Evolutionary conservation across 805 yeast genomes (phyloP), one percentile per base, ranked within the genome.

Genomic region (Hanseniaspora meyeri): DNA sequence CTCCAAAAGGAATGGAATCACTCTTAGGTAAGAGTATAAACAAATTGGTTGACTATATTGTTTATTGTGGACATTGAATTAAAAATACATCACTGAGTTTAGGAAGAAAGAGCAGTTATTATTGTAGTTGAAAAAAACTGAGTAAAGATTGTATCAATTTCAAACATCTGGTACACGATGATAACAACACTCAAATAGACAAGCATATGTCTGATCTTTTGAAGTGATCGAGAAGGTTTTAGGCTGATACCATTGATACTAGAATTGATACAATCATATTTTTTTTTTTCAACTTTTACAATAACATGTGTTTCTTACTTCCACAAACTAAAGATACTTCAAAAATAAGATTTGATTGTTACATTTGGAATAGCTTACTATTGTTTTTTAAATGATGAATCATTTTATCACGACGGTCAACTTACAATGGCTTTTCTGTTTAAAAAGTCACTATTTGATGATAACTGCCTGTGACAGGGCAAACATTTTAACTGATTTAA

Each of bases 171-270:
- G 81, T 93, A 86, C 77, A 78, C 79, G 75, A 66, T 64, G 62
- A 78, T 77, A 79, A 79, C 70, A 66, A 75, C 60, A 51, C 53
- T 72, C 72, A 75, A 73, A 72, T 69, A n/a, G 96, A 90, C 97
- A 90, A 90, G 97, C 97, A 90, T 90, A 90, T 90, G 95, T 89
- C 97, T 83, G 95, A 89, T 57, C 60, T 58, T 24, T 61, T 54
- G 62, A 65, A 64, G 61, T 62, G 66, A 65, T 60, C 43, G 57
- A 53, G 51, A 53, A 45, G 31, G 61, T 60, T 55, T 58, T 51
- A 55, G 58, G 49, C 61, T 59, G 56, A 57, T 57, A 48, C 56
- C 52, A 19, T 1, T 57, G 50, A 57, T 58, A 60, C 62, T 62
- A 64, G 65, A 63, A 66, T 62, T 64, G 63, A 63, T 57, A 43